Conservation (phyloP, 495 filamentous ascomycete genomes). For the Neurospora hispaniola region DNA sequence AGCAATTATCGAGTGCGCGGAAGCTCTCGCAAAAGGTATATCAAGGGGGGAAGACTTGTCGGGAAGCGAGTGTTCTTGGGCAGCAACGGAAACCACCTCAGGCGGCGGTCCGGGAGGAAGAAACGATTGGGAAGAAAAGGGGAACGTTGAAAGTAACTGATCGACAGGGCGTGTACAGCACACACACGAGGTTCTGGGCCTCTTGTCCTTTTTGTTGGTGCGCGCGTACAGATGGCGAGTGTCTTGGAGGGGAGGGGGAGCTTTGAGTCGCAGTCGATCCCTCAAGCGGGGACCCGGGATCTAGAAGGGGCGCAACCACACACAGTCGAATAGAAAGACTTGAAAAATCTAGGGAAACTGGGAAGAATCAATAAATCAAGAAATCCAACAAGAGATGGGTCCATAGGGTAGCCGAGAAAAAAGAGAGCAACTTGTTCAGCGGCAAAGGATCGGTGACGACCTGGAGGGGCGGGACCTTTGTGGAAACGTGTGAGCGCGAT, state of each 20-base stretch:
- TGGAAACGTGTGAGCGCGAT: not conserved
- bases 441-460: not conserved
- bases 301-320: not conserved
- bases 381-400: not conserved
- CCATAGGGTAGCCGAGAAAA: not conserved
- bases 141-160: not conserved
- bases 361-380: not conserved
- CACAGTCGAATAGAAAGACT: not conserved
- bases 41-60: not conserved
- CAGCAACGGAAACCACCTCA: constrained; percentile 1
- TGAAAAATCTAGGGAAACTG: not conserved
- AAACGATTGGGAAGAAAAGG: not conserved
- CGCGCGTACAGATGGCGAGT: not conserved
- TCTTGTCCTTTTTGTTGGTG: not conserved
- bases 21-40: not conserved
- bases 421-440: not conserved
- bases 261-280: not conserved
- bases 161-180: not conserved
- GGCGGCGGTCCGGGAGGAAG: not conserved
- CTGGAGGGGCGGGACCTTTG: not conserved
- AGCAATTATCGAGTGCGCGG: not conserved
- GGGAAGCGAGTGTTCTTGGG: not conserved
- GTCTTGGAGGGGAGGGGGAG: not conserved
- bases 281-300: not conserved
- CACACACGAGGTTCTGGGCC: not conserved